Evolutionary conservation across 108 stramenopile species (phyloP).

Genomic region (Nitzschia palea): DNA sequence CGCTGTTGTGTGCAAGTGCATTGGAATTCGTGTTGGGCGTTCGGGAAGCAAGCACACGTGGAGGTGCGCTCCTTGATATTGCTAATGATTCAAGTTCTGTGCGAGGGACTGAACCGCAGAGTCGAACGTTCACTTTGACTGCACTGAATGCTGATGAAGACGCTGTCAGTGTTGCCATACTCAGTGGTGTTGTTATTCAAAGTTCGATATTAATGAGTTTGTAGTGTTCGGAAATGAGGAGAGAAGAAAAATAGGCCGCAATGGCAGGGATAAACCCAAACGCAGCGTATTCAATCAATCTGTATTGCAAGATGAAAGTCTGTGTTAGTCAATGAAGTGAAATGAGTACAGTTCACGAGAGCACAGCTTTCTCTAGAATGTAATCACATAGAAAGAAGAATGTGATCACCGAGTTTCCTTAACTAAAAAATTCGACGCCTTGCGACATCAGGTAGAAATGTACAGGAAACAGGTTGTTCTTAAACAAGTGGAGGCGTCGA

Average conservation of each 20-base stretch:
- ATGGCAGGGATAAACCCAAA: conserved; percentile 19
- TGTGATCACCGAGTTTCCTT: too few relatives aligned
- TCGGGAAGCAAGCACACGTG: neutral
- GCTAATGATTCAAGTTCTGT: conserved; percentile 13
- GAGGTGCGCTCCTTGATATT: conserved; percentile 2
- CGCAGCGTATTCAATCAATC: conserved; percentile 22
- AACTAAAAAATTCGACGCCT: conserved; percentile 1
- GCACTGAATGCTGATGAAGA: conserved; percentile 5
- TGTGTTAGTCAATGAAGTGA: too few relatives aligned
- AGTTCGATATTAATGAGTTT: neutral
- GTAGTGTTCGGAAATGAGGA: conserved; percentile 1
- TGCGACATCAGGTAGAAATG: neutral
- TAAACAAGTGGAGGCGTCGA: too few relatives aligned
- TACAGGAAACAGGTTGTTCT: too few relatives aligned
- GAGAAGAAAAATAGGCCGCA: conserved; percentile 16
- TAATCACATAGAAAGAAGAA: too few relatives aligned
- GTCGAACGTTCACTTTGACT: conserved; percentile 42
- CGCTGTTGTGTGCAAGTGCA: neutral
- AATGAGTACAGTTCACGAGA: too few relatives aligned
- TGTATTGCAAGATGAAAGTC: neutral
- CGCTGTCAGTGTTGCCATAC: conserved; percentile 19
- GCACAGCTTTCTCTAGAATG: too few relatives aligned
- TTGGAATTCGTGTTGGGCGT: conserved; percentile 12
- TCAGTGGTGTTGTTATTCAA: neutral
- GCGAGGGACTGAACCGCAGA: conserved; percentile 54